Percentiles rank a stretch among this genome's conserved stretches.
phyloP scores from a whole-genome alignment of 306 rosid species.

The Nissolia schottii region DNA sequence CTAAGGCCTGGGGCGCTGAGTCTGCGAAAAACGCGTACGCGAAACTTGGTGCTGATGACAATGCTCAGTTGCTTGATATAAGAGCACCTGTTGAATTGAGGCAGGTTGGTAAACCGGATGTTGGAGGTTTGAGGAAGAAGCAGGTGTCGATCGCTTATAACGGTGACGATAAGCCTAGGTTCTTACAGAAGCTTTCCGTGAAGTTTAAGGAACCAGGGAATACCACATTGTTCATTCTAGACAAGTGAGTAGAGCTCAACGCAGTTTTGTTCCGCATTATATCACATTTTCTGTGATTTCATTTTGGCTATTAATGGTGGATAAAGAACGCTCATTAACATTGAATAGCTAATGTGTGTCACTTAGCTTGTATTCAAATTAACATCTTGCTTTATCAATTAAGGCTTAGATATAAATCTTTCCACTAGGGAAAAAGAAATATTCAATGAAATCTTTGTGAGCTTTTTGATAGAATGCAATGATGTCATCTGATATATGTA shows the following conservation, averaged over 20 bases:
- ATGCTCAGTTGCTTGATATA: constrained; percentile 81
- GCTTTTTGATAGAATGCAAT: too few relatives aligned
- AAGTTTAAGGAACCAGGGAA: constrained; percentile 88
- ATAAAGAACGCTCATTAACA: neutral
- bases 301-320: neutral
- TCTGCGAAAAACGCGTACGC: constrained; percentile 81
- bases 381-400: neutral
- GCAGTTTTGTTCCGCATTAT: neutral
- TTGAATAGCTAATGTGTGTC: neutral
- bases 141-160: constrained; percentile 56
- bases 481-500: too few relatives aligned
- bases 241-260: constrained; percentile 64
- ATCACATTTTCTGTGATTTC: neutral
- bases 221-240: constrained; percentile 87
- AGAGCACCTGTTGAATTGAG: constrained; percentile 62
- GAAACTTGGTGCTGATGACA: constrained; percentile 64
- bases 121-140: constrained; percentile 71
- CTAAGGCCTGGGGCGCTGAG: constrained; percentile 89
- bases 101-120: constrained; percentile 70
- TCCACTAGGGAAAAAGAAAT: neutral
- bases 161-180: constrained; percentile 78
- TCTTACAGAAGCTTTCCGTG: constrained; percentile 69
- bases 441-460: neutral
- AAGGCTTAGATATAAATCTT: neutral
- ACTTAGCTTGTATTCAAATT: neutral